Base-by-base conservation (phyloP, 768 basidiomycete genomes). In the Lentinula edodes region DNA sequence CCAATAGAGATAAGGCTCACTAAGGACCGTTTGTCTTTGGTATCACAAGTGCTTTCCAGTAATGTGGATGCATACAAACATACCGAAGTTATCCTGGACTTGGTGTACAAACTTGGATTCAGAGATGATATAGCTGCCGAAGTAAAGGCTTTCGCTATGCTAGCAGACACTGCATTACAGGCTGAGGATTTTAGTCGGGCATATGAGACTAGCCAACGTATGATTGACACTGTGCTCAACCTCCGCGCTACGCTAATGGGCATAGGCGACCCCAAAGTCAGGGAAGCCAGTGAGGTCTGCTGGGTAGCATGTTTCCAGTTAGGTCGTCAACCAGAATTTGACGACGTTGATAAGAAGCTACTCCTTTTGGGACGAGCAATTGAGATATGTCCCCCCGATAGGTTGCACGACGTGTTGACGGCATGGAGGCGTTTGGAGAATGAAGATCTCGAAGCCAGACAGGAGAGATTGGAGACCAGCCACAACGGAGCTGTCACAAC, bases 1-100 rank as follows among this genome's bases (percentile, higher is more conserved):
- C 96, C 96, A 0, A 85, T 97, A 62, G 95, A 98, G 72, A 94
- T 99, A 63, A 89, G 96, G 8, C 82, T 97, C 20, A 91, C 92
- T 36, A 91, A 90, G 65, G 91, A 98, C 71, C 87, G 90, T 7
- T 84, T 99, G 16, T 86, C 86, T 2, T 83, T 98, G n/a, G 82
- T 99, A 52, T 88, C 91, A 2, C 87, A 84, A 12, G 89, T 99
- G 45, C 83, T 99, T 34, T 88, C 90, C 7, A 86, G 86, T 68
- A 95, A 92, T 62, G 80, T 76, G 64, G 91, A 94, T 58, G 93
- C 95, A 2, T 96, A 94, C 75, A 91, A 90, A 64, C 94, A 98
- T 70, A 85, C 91, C 0, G 88, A 95, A 67, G 89, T 98, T 61
- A 87, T 99, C 53, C 81, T 98, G 18, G 95, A 98, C 54, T 84